Conservation (phyloP, 768 basidiomycete genomes). For the Pleurotus eryngii region DNA sequence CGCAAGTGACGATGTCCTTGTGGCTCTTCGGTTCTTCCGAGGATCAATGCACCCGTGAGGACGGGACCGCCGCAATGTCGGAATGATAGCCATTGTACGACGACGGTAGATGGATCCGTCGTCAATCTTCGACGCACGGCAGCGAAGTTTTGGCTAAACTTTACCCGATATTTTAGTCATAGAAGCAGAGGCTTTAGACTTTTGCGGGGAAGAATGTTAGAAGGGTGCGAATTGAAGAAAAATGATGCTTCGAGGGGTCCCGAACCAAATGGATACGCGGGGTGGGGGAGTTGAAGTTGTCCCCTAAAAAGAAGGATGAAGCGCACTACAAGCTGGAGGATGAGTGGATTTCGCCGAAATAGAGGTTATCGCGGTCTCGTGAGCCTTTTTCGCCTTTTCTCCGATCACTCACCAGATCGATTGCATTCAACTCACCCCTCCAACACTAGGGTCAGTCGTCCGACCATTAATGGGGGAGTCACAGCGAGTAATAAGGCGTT, state of each 20-base stretch:
- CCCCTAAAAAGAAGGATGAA: neutral
- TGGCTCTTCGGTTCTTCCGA: neutral
- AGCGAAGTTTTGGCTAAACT: conserved; percentile 3
- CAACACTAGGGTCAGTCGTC: no score
- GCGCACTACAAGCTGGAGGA: no score
- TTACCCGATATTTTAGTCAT: neutral
- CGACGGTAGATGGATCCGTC: no score
- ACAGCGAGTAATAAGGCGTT: no score
- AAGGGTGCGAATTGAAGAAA: neutral
- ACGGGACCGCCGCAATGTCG: conserved; percentile 1
- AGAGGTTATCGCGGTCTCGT: no score
- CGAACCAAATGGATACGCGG: neutral
- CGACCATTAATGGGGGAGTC: no score
- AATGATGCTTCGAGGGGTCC: neutral
- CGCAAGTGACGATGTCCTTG: neutral
- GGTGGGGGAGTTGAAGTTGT: neutral
- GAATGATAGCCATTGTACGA: neutral
- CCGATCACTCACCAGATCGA: no score
- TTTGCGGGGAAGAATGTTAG: neutral
- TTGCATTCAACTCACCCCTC: no score
- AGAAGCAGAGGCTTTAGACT: neutral
- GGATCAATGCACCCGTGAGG: neutral
- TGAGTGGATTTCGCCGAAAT: neutral
- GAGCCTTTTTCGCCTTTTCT: no score
- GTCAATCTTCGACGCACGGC: neutral